Evolutionary conservation across 2,329 filamentous ascomycete genomes (phyloP).

Genomic region (Gaeumannomyces sp.): DNA sequence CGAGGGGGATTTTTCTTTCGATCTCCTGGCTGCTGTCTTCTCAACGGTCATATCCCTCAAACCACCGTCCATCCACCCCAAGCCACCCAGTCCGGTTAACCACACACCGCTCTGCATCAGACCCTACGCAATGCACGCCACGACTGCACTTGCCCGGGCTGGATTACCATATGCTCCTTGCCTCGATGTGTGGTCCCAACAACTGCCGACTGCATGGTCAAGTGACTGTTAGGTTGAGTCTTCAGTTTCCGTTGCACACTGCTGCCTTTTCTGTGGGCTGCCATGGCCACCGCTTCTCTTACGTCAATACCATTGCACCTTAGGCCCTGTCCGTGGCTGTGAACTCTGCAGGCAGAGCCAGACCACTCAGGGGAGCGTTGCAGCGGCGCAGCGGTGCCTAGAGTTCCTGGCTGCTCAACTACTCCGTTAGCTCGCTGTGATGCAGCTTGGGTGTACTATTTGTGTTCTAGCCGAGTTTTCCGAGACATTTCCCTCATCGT

Average conservation of each 20-base stretch:
- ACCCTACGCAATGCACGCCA: no score
- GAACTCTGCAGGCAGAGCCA: no score
- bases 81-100: not conserved
- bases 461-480: no score
- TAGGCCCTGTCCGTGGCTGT: not conserved
- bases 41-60: not conserved
- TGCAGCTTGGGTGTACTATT: no score
- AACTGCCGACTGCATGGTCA: not conserved
- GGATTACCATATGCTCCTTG: no score
- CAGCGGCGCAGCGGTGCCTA: no score
- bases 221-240: not conserved
- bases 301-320: slow-evolving; percentile 4
- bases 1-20: not conserved
- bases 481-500: no score
- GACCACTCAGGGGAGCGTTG: no score
- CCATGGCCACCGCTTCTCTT: slow-evolving; percentile 7
- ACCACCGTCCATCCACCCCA: no score
- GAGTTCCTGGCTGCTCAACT: no score
- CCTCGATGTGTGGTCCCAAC: no score
- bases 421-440: no score
- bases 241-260: not conserved
- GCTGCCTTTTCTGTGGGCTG: not conserved
- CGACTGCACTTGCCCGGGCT: not conserved
- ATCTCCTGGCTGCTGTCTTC: not conserved
- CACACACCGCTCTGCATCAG: not conserved